These are phyloP conservation scores for Sindora glabra DNA, from an alignment of 306 rosid species.

Conservation along the genomic window DNA sequence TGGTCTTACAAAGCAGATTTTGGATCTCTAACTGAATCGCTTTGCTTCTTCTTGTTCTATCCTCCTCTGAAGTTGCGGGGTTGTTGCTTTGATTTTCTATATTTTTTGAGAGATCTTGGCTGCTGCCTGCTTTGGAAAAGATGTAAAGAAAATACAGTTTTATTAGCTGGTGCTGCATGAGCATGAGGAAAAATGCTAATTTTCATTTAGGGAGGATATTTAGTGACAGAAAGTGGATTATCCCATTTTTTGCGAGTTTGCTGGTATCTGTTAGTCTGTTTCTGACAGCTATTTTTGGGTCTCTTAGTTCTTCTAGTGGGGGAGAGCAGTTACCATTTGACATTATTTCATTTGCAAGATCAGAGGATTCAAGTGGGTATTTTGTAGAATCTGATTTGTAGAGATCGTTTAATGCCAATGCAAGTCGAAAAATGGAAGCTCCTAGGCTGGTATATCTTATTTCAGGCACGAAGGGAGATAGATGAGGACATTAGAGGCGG, in stretches of 20 bases:
- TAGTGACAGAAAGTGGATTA: constrained; percentile 77
- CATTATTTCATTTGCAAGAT: constrained; percentile 34
- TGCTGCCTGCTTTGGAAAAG: background rate
- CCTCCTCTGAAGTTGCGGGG: constrained; percentile 18
- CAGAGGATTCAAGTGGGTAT: constrained; percentile 51
- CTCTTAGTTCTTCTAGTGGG: constrained; percentile 33
- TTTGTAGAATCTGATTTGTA: constrained; percentile 68
- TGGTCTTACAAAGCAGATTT: constrained; percentile 11
- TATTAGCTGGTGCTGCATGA: constrained; percentile 16
- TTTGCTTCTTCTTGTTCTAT: constrained; percentile 9
- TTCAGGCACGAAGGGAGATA: constrained; percentile 96
- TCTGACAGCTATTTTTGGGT: constrained; percentile 56
- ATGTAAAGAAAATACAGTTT: constrained; percentile 7
- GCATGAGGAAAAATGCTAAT: constrained; percentile 83
- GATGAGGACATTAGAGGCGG: constrained; percentile 91
- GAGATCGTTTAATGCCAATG: constrained; percentile 24
- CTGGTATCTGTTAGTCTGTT: constrained; percentile 52
- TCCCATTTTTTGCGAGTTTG: constrained; percentile 81
- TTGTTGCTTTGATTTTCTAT: constrained; percentile 22
- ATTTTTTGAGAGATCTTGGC: constrained; percentile 21
- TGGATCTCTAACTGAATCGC: constrained; percentile 18
- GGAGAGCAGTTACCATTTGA: constrained; percentile 62
- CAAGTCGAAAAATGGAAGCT: constrained; percentile 23
- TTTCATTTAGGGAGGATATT: constrained; percentile 69
- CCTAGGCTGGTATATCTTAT: constrained; percentile 92